These are phyloP conservation scores for Aspergillus candidus DNA, from an alignment of 2,329 filamentous ascomycete species.

Conservation along the genomic window DNA sequence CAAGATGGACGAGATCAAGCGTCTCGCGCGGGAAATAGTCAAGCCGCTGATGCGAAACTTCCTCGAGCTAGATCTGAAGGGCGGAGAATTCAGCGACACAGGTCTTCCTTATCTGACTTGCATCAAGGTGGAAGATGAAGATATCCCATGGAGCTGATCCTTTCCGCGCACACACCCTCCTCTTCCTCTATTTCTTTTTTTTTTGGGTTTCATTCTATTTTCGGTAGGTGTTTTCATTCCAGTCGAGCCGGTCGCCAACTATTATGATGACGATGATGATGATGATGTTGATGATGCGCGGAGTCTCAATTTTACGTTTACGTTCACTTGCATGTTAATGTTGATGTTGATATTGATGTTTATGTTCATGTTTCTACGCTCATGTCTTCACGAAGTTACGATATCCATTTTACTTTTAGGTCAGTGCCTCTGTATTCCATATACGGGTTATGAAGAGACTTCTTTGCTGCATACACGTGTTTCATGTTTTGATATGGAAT, in stretches of 20 bases:
- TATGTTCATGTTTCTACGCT: background rate
- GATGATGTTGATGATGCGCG: no score
- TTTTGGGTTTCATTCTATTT: constrained; percentile 2
- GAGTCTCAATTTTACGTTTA: no score
- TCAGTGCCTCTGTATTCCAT: background rate
- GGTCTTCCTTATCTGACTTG: constrained; percentile 60
- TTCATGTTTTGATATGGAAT: no score
- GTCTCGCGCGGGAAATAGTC: constrained; percentile 73
- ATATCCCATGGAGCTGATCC: constrained; percentile 55
- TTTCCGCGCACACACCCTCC: background rate
- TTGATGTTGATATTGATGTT: constrained; percentile 3
- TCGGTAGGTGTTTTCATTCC: background rate
- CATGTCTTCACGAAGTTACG: constrained; percentile 6
- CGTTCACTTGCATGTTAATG: background rate
- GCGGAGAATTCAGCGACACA: constrained; percentile 29
- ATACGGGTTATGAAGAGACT: no score
- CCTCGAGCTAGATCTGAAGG: constrained; percentile 68
- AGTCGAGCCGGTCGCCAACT: no score
- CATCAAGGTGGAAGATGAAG: constrained; percentile 55
- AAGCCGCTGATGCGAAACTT: constrained; percentile 80
- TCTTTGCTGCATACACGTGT: no score
- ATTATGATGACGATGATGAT: no score
- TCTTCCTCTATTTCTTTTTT: background rate
- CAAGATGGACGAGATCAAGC: constrained; percentile 81
- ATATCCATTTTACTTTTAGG: background rate